Evolutionary conservation across 1,284 basidiomycete genomes (phyloP), one percentile per base, ranked within the genome.

Genomic region (Stygiomarasmius scandens): DNA sequence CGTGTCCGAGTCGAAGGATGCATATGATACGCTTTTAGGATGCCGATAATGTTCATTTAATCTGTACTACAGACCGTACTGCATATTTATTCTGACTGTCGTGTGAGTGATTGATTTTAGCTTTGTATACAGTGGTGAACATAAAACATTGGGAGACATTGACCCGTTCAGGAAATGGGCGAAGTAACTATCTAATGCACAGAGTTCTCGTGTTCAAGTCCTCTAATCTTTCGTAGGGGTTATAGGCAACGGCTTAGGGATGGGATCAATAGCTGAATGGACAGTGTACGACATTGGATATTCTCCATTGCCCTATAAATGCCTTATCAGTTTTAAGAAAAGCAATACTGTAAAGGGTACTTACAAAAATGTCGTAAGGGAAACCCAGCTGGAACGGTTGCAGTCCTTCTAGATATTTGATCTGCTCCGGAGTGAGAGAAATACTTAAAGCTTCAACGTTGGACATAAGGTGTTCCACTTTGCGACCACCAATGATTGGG

Each of bases 401-500:
- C 32, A 57, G 29, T n/a, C 16, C 25, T 16, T 57, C 77, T 2
- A 78, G 54, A 41, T 67, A 69, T 58, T 69, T 65, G 60, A 79
- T 70, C n/a, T 78, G 76, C 52, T 74, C 72, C 2, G 61, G 54
- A 2, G 66, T 66, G 44, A 80, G 67, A 11, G 63, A 57, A 47
- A 81, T 67, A 16, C 69, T 63, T 22, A 80, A 68, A 0, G 76
- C 74, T 25, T 75, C 67, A 47, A 80, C 64, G 63, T 80, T 80
- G 22, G 65, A 69, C 27, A 67, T n/a, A 1, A 80, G 64, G 29
- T 81, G 75, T 50, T 78, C 71, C 45, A 77, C 67, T 61, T 78
- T 79, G 46, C 79, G 71, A 0, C 75, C 74, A 1, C 79, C 77
- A n/a, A 78, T 58, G 47, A 77, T 67, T 0, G 77, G 77, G 58